Conservation (phyloP, 129 eudicot genomes). For the Helianthus annuus region HanXRQr2.0-SUNRISE NC_035437.2:159675154-159675653, state of each 20-base stretch:
- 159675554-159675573: background rate
- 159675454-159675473: too few species aligned
- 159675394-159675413: too few species aligned
- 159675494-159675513: background rate
- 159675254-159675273: slow-evolving; percentile 27
- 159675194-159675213: slow-evolving; percentile 37
- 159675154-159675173: slow-evolving; percentile 46
- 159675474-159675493: background rate
- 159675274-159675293: slow-evolving; percentile 14
- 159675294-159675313: too few species aligned
- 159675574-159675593: slow-evolving; percentile 2
- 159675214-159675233: slow-evolving; percentile 51
- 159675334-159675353: too few species aligned
- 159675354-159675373: too few species aligned
- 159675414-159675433: too few species aligned
- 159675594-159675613: background rate
- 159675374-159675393: too few species aligned
- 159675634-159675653: too few species aligned
- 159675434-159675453: too few species aligned
- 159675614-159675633: too few species aligned
- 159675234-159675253: slow-evolving; percentile 41
- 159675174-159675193: slow-evolving; percentile 90
- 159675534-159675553: background rate
- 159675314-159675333: too few species aligned
- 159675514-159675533: too few species aligned